Evolutionary conservation across 106 monocot genomes (phyloP), one percentile per base, ranked within the genome.

Genomic region (Gastrodia elata): DNA sequence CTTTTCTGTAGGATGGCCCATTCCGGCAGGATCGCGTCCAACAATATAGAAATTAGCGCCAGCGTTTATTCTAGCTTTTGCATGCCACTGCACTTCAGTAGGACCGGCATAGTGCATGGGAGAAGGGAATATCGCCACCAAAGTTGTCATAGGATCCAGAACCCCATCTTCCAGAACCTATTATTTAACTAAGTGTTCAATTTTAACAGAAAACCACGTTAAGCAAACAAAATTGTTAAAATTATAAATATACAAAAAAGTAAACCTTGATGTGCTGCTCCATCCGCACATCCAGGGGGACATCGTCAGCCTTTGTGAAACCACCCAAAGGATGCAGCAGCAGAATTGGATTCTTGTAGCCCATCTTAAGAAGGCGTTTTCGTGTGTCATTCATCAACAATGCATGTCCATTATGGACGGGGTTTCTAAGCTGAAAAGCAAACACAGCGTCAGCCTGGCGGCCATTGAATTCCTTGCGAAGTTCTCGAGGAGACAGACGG

Each of bases 21-120:
- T 98, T 72, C 98, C 98, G 18, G 93, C 98, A 64, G 98, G 98
- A 77, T 98, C 98, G 71, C 98, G 90, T 18, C 98, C 98, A 73
- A 98, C 98, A 65, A 98, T 98, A 76, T 98, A 98, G 68, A 98
- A 98, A 82, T 98, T 98, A 57, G 98, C 98, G 8, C 98, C 98
- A 2, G 98, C 93, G 73, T 98, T 98, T n/a, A 98, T 82, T 36
- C 98, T 35, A 28, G 98, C 98, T 73, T 98, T 98, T 14, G 98
- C 98, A 79, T 98, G 98, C 98, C 98, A 98, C 39, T 98, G 98
- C 20, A 93, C 98, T 82, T 98, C 97, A 38, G 97, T 98, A 70
- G 97, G 97, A 13, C 98, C 98, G 0, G 98, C 98, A 77, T 98
- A 98, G 79, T 98, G 91, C 98, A 98, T 98, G 0, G 98, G 98